These are phyloP conservation scores for Pyricularia pennisetigena DNA, from an alignment of 2,329 filamentous ascomycete genomes.

Conservation along the genomic window DNA sequence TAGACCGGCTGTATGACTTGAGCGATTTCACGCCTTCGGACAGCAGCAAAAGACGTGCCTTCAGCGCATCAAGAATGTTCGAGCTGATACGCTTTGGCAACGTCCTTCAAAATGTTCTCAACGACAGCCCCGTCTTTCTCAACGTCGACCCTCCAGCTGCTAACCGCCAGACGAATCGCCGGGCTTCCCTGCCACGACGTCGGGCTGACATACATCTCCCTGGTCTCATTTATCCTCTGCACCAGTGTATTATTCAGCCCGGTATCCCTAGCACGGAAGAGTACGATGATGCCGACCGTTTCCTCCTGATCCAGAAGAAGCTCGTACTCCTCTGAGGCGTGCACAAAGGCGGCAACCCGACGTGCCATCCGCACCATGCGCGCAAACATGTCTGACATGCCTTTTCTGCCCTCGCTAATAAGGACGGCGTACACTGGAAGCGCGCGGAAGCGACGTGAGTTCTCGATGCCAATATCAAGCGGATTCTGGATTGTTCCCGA, in stretches of 20 bases:
- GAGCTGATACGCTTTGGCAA: not conserved
- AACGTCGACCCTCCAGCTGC: constrained; percentile 71
- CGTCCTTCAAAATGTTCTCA: constrained; percentile 40
- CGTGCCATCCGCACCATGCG: constrained; percentile 65
- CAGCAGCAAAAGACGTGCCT: not conserved
- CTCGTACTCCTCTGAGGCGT: constrained; percentile 51
- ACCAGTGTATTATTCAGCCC: constrained; percentile 57
- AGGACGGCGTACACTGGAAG: constrained; percentile 82
- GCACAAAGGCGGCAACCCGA: constrained; percentile 53
- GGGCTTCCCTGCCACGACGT: constrained; percentile 66
- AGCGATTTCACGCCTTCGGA: not conserved
- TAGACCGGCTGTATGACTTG: not conserved
- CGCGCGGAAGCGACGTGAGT: constrained; percentile 82
- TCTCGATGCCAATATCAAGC: constrained; percentile 79
- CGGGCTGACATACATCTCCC: constrained; percentile 73
- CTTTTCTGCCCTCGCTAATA: constrained; percentile 59
- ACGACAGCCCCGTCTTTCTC: constrained; percentile 59
- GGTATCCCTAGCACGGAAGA: constrained; percentile 65
- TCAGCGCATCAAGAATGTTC: not conserved
- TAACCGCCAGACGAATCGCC: constrained; percentile 75
- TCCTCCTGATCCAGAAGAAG: constrained; percentile 45
- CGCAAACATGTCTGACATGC: constrained; percentile 59
- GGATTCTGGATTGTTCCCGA: constrained; percentile 58
- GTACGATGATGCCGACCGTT: constrained; percentile 49
- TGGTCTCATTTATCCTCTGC: constrained; percentile 59